Evolutionary conservation across 345 rosid genomes (phyloP).

Genomic region (Alliaria petiolata): DNA sequence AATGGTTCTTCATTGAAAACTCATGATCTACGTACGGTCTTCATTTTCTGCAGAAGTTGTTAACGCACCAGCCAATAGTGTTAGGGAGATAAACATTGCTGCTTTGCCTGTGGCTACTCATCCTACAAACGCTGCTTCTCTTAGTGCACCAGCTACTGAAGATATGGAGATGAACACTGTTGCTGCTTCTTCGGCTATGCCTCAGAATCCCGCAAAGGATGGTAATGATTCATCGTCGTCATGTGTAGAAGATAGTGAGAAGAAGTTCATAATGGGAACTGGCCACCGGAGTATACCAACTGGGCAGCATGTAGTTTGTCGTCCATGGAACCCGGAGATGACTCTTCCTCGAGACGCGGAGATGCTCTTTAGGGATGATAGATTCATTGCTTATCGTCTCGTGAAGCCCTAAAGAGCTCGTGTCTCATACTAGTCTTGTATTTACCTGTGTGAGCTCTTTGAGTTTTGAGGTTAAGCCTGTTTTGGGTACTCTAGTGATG

Average conservation of each 20-base stretch:
- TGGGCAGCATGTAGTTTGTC: constrained; percentile 23
- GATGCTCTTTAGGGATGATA: constrained; percentile 31
- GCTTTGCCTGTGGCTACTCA: constrained; percentile 4
- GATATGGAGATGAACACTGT: not conserved
- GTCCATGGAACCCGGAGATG: constrained; percentile 20
- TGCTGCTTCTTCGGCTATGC: not conserved
- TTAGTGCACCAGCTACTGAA: not conserved
- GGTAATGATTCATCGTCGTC: not conserved
- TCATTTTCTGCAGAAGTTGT: constrained; percentile 10
- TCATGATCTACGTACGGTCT: too few species aligned
- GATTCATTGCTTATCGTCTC: constrained; percentile 23
- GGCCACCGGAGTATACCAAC: not conserved
- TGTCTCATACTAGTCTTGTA: not conserved
- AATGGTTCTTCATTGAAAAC: too few species aligned
- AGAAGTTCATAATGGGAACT: constrained; percentile 23
- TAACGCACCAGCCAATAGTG: not conserved
- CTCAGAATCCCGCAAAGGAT: not conserved
- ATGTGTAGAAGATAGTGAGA: constrained; percentile 5
- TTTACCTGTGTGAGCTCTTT: not conserved
- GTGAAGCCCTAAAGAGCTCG: not conserved
- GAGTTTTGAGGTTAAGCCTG: not conserved
- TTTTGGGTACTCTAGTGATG: not conserved
- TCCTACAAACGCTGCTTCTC: not conserved
- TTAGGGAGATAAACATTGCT: not conserved
- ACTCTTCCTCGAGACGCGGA: constrained; percentile 21